These are phyloP conservation scores for Choanephora cucurbitarum DNA, from an alignment of 371 early-diverging fungal species.

Conservation along the genomic window DNA sequence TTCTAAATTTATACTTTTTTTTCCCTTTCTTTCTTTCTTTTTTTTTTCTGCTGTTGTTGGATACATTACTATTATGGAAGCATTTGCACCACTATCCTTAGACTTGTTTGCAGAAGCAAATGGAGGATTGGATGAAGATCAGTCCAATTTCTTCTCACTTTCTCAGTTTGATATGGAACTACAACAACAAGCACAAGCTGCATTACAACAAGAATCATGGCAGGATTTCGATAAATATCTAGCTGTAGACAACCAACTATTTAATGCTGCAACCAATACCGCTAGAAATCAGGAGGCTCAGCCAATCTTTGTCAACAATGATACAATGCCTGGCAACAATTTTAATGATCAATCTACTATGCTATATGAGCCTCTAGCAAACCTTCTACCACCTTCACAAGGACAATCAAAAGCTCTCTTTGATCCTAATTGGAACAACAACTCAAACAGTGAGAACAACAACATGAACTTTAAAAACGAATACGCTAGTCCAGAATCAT, in stretches of 20 bases:
- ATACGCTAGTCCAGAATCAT: conserved; percentile 27
- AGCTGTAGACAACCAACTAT: conserved; percentile 27
- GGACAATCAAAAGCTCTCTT: conserved; percentile 3
- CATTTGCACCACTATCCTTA: conserved; percentile 28
- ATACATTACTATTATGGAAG: conserved; percentile 21
- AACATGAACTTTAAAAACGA: conserved; percentile 20
- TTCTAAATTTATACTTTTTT: not conserved
- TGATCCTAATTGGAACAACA: conserved; percentile 1
- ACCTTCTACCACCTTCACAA: conserved; percentile 17
- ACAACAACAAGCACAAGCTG: conserved; percentile 48
- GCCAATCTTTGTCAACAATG: conserved; percentile 19
- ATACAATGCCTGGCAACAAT: not conserved
- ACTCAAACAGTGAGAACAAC: not conserved
- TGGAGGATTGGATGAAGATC: conserved; percentile 17
- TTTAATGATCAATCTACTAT: conserved; percentile 14
- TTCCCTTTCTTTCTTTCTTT: conserved; percentile 8
- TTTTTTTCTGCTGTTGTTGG: not conserved
- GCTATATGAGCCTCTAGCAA: conserved; percentile 22
- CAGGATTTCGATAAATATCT: conserved; percentile 46
- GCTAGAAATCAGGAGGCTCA: conserved; percentile 15
- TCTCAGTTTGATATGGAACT: conserved; percentile 45
- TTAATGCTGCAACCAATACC: conserved; percentile 2
- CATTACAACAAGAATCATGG: conserved; percentile 37
- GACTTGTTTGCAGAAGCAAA: conserved; percentile 22
- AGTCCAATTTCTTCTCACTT: conserved; percentile 26